Percentiles rank a stretch among this genome's conserved stretches.
phyloP scores from a whole-genome alignment of 495 filamentous ascomycete species.

The Neurospora africana region DNA sequence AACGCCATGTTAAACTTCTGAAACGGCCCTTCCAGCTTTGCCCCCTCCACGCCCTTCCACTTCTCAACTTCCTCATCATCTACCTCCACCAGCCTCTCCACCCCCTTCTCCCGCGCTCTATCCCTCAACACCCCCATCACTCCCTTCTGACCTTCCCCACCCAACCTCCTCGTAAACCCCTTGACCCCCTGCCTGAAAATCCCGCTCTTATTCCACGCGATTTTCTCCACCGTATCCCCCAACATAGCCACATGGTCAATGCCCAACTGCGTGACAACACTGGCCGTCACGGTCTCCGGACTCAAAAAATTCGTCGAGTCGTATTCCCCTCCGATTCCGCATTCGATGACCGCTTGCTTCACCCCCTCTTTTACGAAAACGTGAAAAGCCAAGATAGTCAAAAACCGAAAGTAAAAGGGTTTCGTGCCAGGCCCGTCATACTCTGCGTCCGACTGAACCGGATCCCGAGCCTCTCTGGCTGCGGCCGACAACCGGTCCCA shows the following conservation, averaged over 20 bases:
- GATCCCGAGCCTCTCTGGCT: conserved; percentile 21
- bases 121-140: conserved; percentile 30
- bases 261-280: conserved; percentile 36
- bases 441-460: conserved; percentile 4
- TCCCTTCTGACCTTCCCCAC: not conserved
- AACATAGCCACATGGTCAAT: conserved; percentile 42
- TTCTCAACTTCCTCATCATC: conserved; percentile 22
- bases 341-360: conserved; percentile 33
- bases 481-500: conserved; percentile 45
- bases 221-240: conserved; percentile 34
- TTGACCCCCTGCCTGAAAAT: conserved; percentile 32
- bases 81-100: conserved; percentile 21
- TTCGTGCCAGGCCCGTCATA: conserved; percentile 25
- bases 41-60: conserved; percentile 26
- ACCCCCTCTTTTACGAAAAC: conserved; percentile 34
- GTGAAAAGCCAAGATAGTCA: conserved; percentile 37
- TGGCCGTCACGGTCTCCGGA: conserved; percentile 18
- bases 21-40: conserved; percentile 28
- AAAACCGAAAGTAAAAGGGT: conserved; percentile 50
- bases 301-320: conserved; percentile 40
- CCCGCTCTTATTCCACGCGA: conserved; percentile 46
- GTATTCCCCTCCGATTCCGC: conserved; percentile 42
- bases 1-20: conserved; percentile 37
- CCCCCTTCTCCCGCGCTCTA: conserved; percentile 29
- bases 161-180: conserved; percentile 28